Evolutionary conservation across 495 filamentous ascomycete species (phyloP).

Genomic region (Daldinia vernicosa): DNA sequence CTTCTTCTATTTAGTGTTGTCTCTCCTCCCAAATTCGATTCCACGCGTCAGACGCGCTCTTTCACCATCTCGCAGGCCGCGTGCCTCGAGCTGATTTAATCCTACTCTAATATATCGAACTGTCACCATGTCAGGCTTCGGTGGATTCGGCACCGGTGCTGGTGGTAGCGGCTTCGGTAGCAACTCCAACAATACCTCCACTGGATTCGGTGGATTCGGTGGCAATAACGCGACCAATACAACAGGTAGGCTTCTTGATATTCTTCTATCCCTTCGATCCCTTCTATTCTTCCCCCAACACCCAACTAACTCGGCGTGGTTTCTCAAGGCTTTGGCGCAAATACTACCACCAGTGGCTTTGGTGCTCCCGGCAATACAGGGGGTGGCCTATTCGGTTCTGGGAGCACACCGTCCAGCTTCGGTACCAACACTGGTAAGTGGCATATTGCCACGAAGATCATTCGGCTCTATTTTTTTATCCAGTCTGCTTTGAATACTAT

Average conservation of each 20-base stretch:
- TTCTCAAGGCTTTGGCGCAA: conserved; percentile 57
- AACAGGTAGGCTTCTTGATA: conserved; percentile 42
- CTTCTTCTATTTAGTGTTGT: conserved; percentile 36
- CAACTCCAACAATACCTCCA: conserved; percentile 62
- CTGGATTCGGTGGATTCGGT: conserved; percentile 60
- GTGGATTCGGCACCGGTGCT: conserved; percentile 44
- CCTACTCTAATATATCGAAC: conserved; percentile 25
- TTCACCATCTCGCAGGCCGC: conserved; percentile 22
- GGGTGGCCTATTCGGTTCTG: conserved; percentile 57
- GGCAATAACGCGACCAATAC: conserved; percentile 42
- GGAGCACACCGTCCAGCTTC: conserved; percentile 39
- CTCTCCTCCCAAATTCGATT: conserved; percentile 21
- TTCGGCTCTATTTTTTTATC: background rate
- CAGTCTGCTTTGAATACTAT: background rate
- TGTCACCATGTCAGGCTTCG: conserved; percentile 58
- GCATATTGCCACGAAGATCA: conserved; percentile 56
- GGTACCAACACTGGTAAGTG: conserved; percentile 52
- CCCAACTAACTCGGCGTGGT: conserved; percentile 49
- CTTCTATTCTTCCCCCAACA: conserved; percentile 39
- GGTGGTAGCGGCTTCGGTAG: conserved; percentile 53
- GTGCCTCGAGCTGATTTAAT: conserved; percentile 22
- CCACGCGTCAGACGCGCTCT: conserved; percentile 45
- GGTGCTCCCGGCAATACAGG: conserved; percentile 46
- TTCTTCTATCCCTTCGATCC: background rate
- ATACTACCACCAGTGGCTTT: conserved; percentile 56